Conservation (phyloP, 352 stramenopile species). For the Phytophthora quininea region DNA sequence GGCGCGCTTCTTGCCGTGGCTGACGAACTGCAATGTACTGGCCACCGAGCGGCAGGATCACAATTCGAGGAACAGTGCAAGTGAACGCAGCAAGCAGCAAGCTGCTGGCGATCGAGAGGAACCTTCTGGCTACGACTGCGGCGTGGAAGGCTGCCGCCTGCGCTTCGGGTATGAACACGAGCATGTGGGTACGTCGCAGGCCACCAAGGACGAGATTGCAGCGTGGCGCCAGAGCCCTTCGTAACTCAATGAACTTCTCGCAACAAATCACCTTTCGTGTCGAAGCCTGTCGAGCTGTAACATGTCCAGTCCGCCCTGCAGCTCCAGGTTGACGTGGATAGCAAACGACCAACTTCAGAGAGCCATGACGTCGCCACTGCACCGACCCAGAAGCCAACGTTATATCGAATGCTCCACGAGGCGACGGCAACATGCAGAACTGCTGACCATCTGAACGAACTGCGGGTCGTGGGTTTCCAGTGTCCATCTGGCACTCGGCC, state of each 20-base stretch:
- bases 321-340: not conserved
- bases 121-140: slow-evolving; percentile 58
- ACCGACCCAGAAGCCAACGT: slow-evolving; percentile 27
- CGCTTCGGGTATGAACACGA: slow-evolving; percentile 74
- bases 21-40: slow-evolving; percentile 66
- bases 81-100: slow-evolving; percentile 7
- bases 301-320: too few species aligned
- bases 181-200: slow-evolving; percentile 66
- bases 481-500: too few species aligned
- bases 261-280: not conserved
- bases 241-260: not conserved
- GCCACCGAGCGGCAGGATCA: slow-evolving; percentile 40
- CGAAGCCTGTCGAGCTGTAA: not conserved
- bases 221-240: slow-evolving; percentile 47
- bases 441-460: not conserved
- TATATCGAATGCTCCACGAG: slow-evolving; percentile 29
- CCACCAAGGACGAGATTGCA: slow-evolving; percentile 64
- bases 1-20: slow-evolving; percentile 61
- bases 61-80: slow-evolving; percentile 7
- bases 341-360: not conserved
- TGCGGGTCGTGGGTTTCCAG: too few species aligned
- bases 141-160: slow-evolving; percentile 61
- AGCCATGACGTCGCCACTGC: not conserved
- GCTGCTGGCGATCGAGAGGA: slow-evolving; percentile 34
- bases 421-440: not conserved